Evolutionary conservation across 805 yeast genomes (phyloP).

Genomic region (Candida sanyiensis): DNA sequence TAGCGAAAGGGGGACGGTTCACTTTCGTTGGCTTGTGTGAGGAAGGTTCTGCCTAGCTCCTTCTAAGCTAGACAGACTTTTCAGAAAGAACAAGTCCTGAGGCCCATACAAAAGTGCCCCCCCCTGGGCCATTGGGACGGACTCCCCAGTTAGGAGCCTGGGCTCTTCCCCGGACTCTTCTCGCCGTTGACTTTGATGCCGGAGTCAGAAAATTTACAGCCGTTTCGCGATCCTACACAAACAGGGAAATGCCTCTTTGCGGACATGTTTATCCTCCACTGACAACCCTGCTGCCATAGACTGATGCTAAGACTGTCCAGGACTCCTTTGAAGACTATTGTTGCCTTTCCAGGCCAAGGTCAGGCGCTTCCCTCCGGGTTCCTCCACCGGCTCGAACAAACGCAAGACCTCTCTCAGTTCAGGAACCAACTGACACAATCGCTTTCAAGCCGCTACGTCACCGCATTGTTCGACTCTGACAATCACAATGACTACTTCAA

Average conservation of each 20-base stretch:
- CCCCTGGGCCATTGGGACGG: no score
- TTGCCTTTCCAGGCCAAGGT: constrained; percentile 26
- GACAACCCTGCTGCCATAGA: background rate
- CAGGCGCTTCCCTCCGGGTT: constrained; percentile 5
- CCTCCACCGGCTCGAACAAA: background rate
- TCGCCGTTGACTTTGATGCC: background rate
- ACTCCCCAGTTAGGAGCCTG: no score
- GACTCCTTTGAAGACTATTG: constrained; percentile 5
- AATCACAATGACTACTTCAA: background rate
- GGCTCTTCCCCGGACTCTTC: constrained; percentile 1
- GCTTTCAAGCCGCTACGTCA: background rate
- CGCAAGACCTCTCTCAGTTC: constrained; percentile 6
- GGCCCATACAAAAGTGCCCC: no score
- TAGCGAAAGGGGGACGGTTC: no score
- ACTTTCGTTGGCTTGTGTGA: no score
- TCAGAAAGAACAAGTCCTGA: no score
- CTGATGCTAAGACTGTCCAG: constrained; percentile 8
- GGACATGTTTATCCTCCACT: no score
- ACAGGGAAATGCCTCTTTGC: no score
- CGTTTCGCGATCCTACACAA: background rate
- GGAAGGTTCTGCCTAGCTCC: no score
- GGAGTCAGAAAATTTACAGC: constrained; percentile 1
- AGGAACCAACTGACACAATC: constrained; percentile 1
- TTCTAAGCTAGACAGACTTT: no score
- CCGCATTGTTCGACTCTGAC: background rate